A percentile compares a stretch with the other conserved stretches of the same genome.
phyloP scores from a whole-genome alignment of 2,329 filamentous ascomycete genomes.

The Colletotrichum lindemuthianum region DNA sequence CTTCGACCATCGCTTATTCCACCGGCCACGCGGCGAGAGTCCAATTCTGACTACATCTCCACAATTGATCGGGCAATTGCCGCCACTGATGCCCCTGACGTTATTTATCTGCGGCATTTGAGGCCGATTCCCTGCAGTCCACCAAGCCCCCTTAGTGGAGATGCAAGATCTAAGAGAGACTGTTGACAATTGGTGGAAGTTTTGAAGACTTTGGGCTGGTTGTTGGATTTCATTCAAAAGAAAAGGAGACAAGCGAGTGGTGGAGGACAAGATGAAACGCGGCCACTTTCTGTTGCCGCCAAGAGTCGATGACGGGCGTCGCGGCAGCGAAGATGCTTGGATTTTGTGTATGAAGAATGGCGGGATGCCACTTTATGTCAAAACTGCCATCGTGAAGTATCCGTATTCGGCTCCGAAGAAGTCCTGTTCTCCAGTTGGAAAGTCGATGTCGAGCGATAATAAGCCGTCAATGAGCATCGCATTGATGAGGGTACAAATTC shows the following conservation, averaged over 20 bases:
- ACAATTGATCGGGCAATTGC: neutral
- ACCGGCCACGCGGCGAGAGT: slow-evolving; percentile 15
- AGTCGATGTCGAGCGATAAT: too few relatives aligned
- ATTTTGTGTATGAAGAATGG: too few relatives aligned
- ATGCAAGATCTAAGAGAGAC: neutral
- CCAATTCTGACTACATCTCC: slow-evolving; percentile 10
- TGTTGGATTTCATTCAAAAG: neutral
- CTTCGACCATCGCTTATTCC: slow-evolving; percentile 16
- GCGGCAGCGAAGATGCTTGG: too few relatives aligned
- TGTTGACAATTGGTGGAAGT: slow-evolving; percentile 13
- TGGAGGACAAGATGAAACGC: neutral
- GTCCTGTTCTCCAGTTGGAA: too few relatives aligned
- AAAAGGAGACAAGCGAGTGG: neutral
- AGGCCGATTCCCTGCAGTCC: slow-evolving; percentile 3
- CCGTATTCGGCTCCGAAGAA: too few relatives aligned
- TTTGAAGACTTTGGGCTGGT: neutral
- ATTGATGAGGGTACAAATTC: too few relatives aligned
- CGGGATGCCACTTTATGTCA: too few relatives aligned
- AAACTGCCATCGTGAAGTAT: too few relatives aligned
- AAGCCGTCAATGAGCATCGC: too few relatives aligned
- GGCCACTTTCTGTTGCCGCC: too few relatives aligned
- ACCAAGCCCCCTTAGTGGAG: slow-evolving; percentile 19
- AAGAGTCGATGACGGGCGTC: too few relatives aligned
- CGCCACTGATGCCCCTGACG: slow-evolving; percentile 19
- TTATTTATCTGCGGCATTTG: slow-evolving; percentile 18